Base-by-base conservation (phyloP, 2,329 filamentous ascomycete species). In the Aspergillus quadricinctus region DNA sequence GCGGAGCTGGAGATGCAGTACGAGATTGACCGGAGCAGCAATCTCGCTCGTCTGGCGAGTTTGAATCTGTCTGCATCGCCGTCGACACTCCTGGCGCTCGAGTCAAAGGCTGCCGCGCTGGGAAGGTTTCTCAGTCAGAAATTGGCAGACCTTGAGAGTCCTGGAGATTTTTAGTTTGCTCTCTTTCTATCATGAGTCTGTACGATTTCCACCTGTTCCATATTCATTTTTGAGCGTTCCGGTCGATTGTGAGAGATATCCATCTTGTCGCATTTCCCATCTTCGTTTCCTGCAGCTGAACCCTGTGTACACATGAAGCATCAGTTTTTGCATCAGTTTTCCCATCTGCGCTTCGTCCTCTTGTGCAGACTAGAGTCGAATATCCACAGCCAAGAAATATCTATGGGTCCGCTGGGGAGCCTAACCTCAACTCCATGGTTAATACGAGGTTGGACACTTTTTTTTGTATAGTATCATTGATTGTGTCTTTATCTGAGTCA, bases 81-180 rank as follows among this genome's bases (percentile, higher is more conserved):
- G 0, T 61, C 71, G 1, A 74, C 75, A 3, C 62, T 77, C 5
- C 62, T 77, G 10, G 75, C 75, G 1, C 55, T 77, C 10, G 75
- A 77, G 54, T 75, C 74, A 7, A 77, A 77, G 58, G 76, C 72
- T 23, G 75, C 73, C 1, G 75, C 74, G 4, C 55, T 77, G 45
- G 74, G 72, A 6, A 66, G 68, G 10, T 77, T 77, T 51, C 64
- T 77, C 11, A 65, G 72, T 10, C 70, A 75, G 52, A 76, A 76
- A 51, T 49, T 77, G 25, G 61, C 68, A 50, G 74, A 76, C 57
- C 59, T 77, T 21, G 73, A 75, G 57, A 74, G 71, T 48, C 75
- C 75, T 0, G 75, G 76, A 37, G 75, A 77, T 57, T 77, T 77
- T 52, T 77, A 59, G 62, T 27, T 23, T 46, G 14, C 14, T 19